These are phyloP conservation scores for Zygosaccharomyces bailii DNA, from an alignment of 805 yeast species.

Conservation along the genomic window DNA sequence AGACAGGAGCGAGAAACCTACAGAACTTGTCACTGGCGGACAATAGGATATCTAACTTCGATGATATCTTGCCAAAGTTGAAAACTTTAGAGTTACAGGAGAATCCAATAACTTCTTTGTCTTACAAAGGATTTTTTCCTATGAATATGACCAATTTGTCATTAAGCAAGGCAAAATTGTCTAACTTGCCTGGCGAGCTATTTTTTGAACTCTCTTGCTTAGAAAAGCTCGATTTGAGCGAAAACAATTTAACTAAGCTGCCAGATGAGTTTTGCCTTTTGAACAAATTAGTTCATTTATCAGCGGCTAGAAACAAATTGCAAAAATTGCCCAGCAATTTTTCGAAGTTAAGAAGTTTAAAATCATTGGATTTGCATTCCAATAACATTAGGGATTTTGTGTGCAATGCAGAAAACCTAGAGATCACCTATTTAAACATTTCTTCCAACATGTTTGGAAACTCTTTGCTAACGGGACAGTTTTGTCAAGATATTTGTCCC, in stretches of 20 bases:
- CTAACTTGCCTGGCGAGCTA: slow-evolving; percentile 65
- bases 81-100: slow-evolving; percentile 70
- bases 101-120: slow-evolving; percentile 68
- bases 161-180: slow-evolving; percentile 75
- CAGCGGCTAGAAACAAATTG: slow-evolving; percentile 71
- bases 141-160: slow-evolving; percentile 66
- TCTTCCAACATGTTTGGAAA: slow-evolving; percentile 65
- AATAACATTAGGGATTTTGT: slow-evolving; percentile 75
- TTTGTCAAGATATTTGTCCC: slow-evolving; percentile 47
- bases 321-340: slow-evolving; percentile 66
- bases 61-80: slow-evolving; percentile 57
- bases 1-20: slow-evolving; percentile 48
- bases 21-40: slow-evolving; percentile 74
- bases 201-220: slow-evolving; percentile 59
- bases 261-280: slow-evolving; percentile 67
- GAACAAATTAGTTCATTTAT: slow-evolving; percentile 57
- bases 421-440: slow-evolving; percentile 58
- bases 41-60: slow-evolving; percentile 69
- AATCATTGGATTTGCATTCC: slow-evolving; percentile 72
- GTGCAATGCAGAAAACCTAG: slow-evolving; percentile 62
- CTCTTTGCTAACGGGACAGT: slow-evolving; percentile 18
- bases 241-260: slow-evolving; percentile 73
- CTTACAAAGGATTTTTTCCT: slow-evolving; percentile 44
- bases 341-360: slow-evolving; percentile 55
- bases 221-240: slow-evolving; percentile 71